These are phyloP conservation scores for Zymoseptoria pseudotritici DNA, from an alignment of 2,329 filamentous ascomycete genomes.

Conservation along the genomic window DNA sequence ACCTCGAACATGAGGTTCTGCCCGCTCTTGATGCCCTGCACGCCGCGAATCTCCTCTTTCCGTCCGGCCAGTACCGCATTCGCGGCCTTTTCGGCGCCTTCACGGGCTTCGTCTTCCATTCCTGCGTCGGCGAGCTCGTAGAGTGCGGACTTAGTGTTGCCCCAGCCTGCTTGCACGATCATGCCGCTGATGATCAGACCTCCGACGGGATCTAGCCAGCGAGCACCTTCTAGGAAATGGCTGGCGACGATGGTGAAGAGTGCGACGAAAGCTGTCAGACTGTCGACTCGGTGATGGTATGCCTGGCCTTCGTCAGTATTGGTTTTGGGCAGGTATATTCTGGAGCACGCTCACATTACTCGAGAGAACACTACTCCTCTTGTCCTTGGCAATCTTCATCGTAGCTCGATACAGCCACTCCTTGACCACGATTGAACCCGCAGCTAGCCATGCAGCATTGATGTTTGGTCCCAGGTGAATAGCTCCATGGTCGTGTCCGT, in stretches of 20 bases:
- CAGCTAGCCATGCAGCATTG: constrained; percentile 90
- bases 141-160: constrained; percentile 74
- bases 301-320: constrained; percentile 30
- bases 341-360: constrained; percentile 57
- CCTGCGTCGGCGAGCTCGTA: constrained; percentile 86
- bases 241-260: constrained; percentile 82
- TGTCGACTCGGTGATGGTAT: constrained; percentile 92
- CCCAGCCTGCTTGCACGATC: constrained; percentile 83
- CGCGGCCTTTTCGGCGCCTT: constrained; percentile 60
- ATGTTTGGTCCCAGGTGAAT: constrained; percentile 60
- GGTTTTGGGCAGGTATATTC: background rate
- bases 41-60: constrained; percentile 60
- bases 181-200: constrained; percentile 87
- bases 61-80: constrained; percentile 34
- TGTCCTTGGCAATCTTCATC: constrained; percentile 92
- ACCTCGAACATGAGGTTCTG: constrained; percentile 94
- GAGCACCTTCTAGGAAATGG: constrained; percentile 74
- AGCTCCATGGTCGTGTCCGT: constrained; percentile 52
- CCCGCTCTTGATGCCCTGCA: constrained; percentile 88
- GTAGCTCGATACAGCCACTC: constrained; percentile 97
- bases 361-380: constrained; percentile 89
- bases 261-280: constrained; percentile 88
- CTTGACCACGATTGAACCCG: constrained; percentile 82
- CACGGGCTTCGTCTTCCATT: constrained; percentile 76
- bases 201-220: constrained; percentile 91